Evolutionary conservation across 75 land plant species (phyloP), one percentile per base, ranked within the genome.

Genomic region (Pinus albicaulis): DNA sequence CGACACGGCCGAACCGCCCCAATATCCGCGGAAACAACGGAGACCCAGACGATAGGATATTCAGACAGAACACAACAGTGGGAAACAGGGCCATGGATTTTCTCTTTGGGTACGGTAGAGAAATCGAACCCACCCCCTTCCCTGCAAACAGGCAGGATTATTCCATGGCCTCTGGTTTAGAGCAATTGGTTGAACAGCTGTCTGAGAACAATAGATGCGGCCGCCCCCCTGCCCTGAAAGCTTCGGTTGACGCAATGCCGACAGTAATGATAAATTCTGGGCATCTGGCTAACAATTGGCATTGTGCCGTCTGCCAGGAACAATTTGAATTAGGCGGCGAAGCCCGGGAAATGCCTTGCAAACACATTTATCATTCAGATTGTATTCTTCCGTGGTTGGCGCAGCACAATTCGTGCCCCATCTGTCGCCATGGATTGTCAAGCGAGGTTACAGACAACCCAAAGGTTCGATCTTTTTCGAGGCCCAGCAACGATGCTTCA

Each of bases 241-340:
- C 89, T 59, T 74, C 92, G 1, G 90, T 94, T 5, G 90, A 94
- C 60, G 88, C 90, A 3, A 85, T 94, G 95, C 95, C 95, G 4
- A 90, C 88, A 13, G 52, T 94, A 15, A 82, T 75, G 74, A 85
- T 89, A 11, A 80, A 26, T 2, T 80, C 75, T 12, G 75, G 74
- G 55, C 87, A 83, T 76, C 74, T 88, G 17, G 63, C 79, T 15
- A 75, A 70, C 17, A 84, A 85, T 58, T 60, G 84, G 14, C 82
- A 84, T 28, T 89, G 92, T 58, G 84, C 92, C 5, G 89, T 89
- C 26, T 89, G 92, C 68, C 75, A 87, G 25, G 92, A 89, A 0
- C 74, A 59, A 48, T 89, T 89, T 79, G 92, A 87, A 58, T 19
- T 84, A 56, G 92, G 89, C 13, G 3, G 77, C 13, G 80, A 89